Base-by-base conservation (phyloP, 495 filamentous ascomycete species). In the Elaphomyces granulatus region DNA sequence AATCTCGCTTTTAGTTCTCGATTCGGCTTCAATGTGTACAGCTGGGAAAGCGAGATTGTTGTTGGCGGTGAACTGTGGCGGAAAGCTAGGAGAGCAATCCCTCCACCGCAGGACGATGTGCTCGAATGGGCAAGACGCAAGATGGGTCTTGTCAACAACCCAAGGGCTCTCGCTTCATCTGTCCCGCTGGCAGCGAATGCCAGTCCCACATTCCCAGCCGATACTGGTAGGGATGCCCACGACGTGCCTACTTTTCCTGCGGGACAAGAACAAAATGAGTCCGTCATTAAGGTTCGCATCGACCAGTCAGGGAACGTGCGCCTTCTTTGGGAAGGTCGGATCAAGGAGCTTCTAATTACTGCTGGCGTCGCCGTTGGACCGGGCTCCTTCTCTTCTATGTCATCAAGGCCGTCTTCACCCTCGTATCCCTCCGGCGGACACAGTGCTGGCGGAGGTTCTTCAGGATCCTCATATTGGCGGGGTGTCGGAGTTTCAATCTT, bases 1-100 rank as follows among this genome's bases (percentile, higher is more conserved):
- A 75, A 85, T 42, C 72, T 90, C 37, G 78, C 85, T 1, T 74
- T 98, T 34, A 88, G 86, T 42, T 86, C 84, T 20, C 75, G 80
- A 31, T 88, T 96, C 62, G 85, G 90, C 46, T 98, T 96, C 56
- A 98, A 98, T 53, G 85, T 94, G 37, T 95, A 94, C 62, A 92
- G 83, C 50, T 98, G 94, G 63, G 90, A 96, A 63, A 93, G 84
- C 53, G 87, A 92, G 28, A 72, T 94, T 65, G 79, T 81, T 31
- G 67, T 94, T 7, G 90, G 92, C 9, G 81, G 78, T 55, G 92
- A 98, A 57, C 63, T 95, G 20, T 98, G 92, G 88, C 68, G 73
- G 38, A 60, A 60, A 34, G 70, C 58, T 56, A 72, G 56, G 56
- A 63, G 56, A 32, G 42, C 14, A 43, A 32, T 32, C 18, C 14